A percentile compares a stretch with the other conserved stretches of the same genome.
Conservation (phyloP, 805 yeast genomes). For the Sungouiella blattae region DNA sequence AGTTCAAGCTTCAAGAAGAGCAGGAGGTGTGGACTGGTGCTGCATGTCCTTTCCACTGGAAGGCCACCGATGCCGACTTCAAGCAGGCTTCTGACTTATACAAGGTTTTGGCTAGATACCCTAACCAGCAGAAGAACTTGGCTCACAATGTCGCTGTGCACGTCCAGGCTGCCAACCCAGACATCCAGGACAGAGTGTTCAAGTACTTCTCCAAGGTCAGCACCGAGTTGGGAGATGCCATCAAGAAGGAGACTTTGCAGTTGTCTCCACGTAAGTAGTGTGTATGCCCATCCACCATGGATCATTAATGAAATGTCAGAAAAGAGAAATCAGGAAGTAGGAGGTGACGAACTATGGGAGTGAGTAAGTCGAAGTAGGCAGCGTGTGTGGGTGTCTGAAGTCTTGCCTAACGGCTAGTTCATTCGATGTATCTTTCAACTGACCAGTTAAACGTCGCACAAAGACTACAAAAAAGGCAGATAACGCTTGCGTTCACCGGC, state of each 20-base stretch:
- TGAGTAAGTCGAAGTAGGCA: too few species aligned
- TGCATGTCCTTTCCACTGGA: slow-evolving; percentile 87
- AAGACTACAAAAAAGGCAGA: too few species aligned
- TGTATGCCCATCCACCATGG: not conserved
- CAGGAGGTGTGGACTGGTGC: slow-evolving; percentile 83
- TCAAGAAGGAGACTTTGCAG: slow-evolving; percentile 60
- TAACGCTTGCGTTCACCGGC: too few species aligned
- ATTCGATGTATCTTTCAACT: too few species aligned
- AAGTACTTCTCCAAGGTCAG: slow-evolving; percentile 74
- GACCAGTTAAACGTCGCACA: too few species aligned
- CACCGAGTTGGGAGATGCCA: slow-evolving; percentile 60
- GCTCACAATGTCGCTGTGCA: slow-evolving; percentile 84
- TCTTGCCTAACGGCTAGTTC: too few species aligned
- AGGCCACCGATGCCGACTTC: slow-evolving; percentile 67
- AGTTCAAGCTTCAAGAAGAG: slow-evolving; percentile 51
- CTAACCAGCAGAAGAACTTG: slow-evolving; percentile 80
- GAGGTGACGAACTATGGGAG: too few species aligned
- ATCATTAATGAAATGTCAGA: not conserved
- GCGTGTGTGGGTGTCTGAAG: too few species aligned
- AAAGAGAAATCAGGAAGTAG: too few species aligned
- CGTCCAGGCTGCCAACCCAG: slow-evolving; percentile 62
- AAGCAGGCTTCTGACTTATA: slow-evolving; percentile 75
- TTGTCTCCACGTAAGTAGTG: slow-evolving; percentile 46
- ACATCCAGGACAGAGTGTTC: slow-evolving; percentile 74
- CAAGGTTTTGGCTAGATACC: slow-evolving; percentile 70